phyloP scores from a whole-genome alignment of 306 rosid genomes.

The Begonia masoniana region DNA sequence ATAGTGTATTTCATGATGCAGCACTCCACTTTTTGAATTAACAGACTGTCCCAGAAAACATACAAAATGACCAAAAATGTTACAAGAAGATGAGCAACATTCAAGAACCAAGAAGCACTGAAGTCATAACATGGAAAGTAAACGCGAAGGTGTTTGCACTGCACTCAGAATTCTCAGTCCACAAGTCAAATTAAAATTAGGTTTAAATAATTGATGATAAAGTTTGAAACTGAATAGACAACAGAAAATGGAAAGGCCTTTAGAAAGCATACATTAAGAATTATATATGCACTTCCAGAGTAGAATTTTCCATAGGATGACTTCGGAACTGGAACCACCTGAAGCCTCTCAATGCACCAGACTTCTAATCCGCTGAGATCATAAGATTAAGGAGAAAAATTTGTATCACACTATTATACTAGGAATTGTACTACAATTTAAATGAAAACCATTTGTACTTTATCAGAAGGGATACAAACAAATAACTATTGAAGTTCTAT shows the following conservation, averaged over 20 bases:
- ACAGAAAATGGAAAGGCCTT: background rate
- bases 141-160: no score
- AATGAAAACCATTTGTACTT: no score
- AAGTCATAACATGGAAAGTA: no score
- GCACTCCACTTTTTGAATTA: constrained; percentile 46
- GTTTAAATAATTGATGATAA: no score
- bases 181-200: no score
- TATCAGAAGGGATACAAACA: no score
- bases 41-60: constrained; percentile 45
- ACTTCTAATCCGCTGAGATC: constrained; percentile 66
- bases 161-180: no score
- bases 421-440: no score
- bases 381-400: constrained; percentile 30
- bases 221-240: no score
- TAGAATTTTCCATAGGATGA: constrained; percentile 65
- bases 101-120: no score
- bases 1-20: constrained; percentile 74
- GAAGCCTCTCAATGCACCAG: constrained; percentile 81
- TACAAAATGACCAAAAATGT: constrained; percentile 15
- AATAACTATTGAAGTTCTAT: no score
- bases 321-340: constrained; percentile 43
- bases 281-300: constrained; percentile 70
- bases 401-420: background rate
- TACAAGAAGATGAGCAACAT: no score
- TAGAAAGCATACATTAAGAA: constrained; percentile 60